These are phyloP conservation scores for Dendrostoma leiphaemia DNA, from an alignment of 2,329 filamentous ascomycete genomes.

Conservation along the genomic window DNA sequence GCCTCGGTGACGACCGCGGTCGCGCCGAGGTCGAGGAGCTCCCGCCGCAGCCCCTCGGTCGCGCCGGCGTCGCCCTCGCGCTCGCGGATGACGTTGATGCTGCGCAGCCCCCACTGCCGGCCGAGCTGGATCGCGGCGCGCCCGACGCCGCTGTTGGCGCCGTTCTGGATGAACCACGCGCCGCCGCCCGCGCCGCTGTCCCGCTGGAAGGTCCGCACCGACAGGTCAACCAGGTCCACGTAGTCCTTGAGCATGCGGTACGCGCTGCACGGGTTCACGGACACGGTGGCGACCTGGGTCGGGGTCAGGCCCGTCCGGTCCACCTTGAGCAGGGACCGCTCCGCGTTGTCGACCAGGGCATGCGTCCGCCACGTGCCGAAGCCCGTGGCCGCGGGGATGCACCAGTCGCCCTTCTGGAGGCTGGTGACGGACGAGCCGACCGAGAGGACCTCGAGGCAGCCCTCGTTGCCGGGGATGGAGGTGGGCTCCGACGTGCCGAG, in stretches of 20 bases:
- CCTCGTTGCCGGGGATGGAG: constrained; percentile 86
- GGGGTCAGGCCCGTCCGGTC: constrained; percentile 69
- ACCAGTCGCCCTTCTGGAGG: constrained; percentile 82
- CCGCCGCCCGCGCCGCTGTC: constrained; percentile 71
- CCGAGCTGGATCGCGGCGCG: constrained; percentile 88
- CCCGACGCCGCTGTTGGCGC: constrained; percentile 91
- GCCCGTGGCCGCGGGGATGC: constrained; percentile 77
- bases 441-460: constrained; percentile 83
- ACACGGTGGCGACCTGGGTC: constrained; percentile 81
- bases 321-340: constrained; percentile 64
- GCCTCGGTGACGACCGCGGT: constrained; percentile 56
- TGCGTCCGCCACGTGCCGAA: constrained; percentile 97
- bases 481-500: constrained; percentile 76
- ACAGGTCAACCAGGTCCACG: constrained; percentile 45
- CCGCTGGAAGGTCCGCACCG: constrained; percentile 42
- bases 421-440: constrained; percentile 54
- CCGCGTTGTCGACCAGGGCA: constrained; percentile 58
- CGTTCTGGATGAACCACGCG: constrained; percentile 96
- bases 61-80: constrained; percentile 58
- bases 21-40: constrained; percentile 54
- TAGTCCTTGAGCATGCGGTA: constrained; percentile 92
- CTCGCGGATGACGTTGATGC: constrained; percentile 83
- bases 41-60: constrained; percentile 57
- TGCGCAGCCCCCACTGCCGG: constrained; percentile 81
- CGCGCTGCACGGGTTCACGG: constrained; percentile 90